Evolutionary conservation across 2,329 filamentous ascomycete species (phyloP).

Genomic region (Simplicillium sp.): DNA sequence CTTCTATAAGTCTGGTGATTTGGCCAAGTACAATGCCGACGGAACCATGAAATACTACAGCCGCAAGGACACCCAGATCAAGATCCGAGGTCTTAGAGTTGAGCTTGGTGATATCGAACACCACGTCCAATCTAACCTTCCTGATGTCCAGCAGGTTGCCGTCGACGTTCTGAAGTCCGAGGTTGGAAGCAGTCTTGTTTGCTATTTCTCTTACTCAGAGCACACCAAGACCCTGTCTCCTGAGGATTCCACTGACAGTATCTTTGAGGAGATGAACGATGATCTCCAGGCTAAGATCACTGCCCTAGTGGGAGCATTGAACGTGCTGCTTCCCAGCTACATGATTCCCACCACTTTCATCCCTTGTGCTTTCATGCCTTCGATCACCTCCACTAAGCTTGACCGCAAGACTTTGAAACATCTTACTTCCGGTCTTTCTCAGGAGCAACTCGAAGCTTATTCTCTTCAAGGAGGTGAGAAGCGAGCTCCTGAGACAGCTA

Average conservation of each 20-base stretch:
- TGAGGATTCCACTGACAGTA: background rate
- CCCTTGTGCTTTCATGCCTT: conserved; percentile 39
- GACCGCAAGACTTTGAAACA: background rate
- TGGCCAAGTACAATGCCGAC: conserved; percentile 18
- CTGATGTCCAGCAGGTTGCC: background rate
- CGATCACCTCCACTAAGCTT: background rate
- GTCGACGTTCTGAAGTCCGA: background rate
- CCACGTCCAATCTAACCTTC: background rate
- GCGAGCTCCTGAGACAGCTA: background rate
- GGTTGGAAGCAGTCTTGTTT: background rate
- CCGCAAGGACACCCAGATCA: conserved; percentile 45
- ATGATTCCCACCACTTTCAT: conserved; percentile 18
- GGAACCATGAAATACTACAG: conserved; percentile 31
- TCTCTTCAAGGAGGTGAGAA: background rate
- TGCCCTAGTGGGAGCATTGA: background rate
- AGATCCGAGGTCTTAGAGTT: conserved; percentile 43
- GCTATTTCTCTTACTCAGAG: background rate
- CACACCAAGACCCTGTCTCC: too few species aligned
- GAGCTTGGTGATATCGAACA: conserved; percentile 25
- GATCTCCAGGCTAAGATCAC: background rate
- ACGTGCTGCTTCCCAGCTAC: background rate
- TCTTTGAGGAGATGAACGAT: background rate
- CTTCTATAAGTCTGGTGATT: conserved; percentile 13
- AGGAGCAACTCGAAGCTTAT: background rate
- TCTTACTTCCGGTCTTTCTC: too few species aligned